Percentiles rank a stretch among this genome's conserved stretches.
Evolutionary conservation across 495 filamentous ascomycete species (phyloP).

Genomic region (Podospora pseudoanserina): DNA sequence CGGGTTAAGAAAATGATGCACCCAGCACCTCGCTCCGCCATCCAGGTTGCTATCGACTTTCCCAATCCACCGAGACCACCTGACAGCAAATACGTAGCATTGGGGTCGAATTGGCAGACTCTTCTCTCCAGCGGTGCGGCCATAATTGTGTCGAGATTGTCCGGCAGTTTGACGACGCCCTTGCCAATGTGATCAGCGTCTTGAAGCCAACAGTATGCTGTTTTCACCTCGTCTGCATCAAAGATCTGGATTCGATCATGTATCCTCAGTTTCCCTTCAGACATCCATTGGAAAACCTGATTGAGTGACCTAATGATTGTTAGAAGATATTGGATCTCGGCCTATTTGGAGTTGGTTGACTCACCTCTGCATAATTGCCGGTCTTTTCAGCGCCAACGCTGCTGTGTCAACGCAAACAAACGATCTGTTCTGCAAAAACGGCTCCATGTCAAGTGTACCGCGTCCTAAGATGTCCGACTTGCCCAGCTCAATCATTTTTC

Average conservation of each 20-base stretch:
- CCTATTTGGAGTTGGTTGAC: neutral
- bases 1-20: constrained; percentile 45
- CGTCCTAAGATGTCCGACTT: constrained; percentile 37
- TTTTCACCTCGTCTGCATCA: neutral
- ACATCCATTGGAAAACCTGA: constrained; percentile 13
- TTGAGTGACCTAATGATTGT: constrained; percentile 10
- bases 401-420: constrained; percentile 24
- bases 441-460: constrained; percentile 35
- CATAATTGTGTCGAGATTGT: neutral
- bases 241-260: neutral
- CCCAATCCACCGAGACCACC: constrained; percentile 63
- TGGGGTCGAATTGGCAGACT: constrained; percentile 21
- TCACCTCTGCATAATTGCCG: constrained; percentile 27
- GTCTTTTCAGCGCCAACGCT: neutral
- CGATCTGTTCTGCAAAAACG: constrained; percentile 31
- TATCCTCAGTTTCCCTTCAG: neutral
- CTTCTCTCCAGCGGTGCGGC: neutral
- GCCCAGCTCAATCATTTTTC: constrained; percentile 54
- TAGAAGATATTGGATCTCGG: neutral
- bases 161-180: neutral
- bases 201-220: neutral
- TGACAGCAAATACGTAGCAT: constrained; percentile 55
- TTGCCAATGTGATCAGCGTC: constrained; percentile 4
- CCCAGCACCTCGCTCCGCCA: constrained; percentile 54
- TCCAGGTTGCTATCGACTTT: constrained; percentile 52